Evolutionary conservation across 2,329 filamentous ascomycete genomes (phyloP).

Genomic region (Neurospora sp.): DNA sequence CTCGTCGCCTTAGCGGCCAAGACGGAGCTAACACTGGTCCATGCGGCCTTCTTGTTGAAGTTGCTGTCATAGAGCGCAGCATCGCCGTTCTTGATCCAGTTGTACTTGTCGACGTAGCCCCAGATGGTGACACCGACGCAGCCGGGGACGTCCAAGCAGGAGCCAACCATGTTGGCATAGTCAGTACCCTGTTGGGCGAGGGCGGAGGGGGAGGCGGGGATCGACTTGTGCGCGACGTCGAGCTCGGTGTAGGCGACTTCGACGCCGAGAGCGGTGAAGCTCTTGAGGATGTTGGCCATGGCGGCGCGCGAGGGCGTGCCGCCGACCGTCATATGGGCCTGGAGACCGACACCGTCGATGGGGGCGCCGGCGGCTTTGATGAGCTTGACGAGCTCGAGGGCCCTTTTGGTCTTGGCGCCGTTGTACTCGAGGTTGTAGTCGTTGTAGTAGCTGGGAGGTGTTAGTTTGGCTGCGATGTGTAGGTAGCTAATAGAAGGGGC

Average conservation of each 20-base stretch:
- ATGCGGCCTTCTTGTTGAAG: constrained; percentile 29
- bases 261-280: constrained; percentile 40
- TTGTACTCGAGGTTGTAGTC: constrained; percentile 51
- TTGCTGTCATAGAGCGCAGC: constrained; percentile 28
- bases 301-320: constrained; percentile 34
- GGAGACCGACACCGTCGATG: constrained; percentile 54
- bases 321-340: constrained; percentile 50
- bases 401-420: constrained; percentile 34
- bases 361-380: constrained; percentile 38
- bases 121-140: constrained; percentile 35
- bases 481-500: constrained; percentile 16
- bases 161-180: constrained; percentile 29
- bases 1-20: constrained; percentile 23
- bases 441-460: constrained; percentile 32
- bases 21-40: constrained; percentile 25
- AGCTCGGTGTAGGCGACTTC: constrained; percentile 54
- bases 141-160: constrained; percentile 24
- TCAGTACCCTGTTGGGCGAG: constrained; percentile 36
- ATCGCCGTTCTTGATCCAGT: constrained; percentile 27
- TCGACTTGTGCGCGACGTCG: constrained; percentile 39
- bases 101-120: constrained; percentile 32
- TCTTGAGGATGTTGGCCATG: constrained; percentile 34
- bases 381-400: constrained; percentile 34
- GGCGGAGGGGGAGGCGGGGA: constrained; percentile 30
- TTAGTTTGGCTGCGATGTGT: constrained; percentile 23